Percentiles rank a stretch among this genome's conserved stretches.
Evolutionary conservation across 805 yeast species (phyloP).

Genomic region (Wickerhamiella kurtzmanii): DNA sequence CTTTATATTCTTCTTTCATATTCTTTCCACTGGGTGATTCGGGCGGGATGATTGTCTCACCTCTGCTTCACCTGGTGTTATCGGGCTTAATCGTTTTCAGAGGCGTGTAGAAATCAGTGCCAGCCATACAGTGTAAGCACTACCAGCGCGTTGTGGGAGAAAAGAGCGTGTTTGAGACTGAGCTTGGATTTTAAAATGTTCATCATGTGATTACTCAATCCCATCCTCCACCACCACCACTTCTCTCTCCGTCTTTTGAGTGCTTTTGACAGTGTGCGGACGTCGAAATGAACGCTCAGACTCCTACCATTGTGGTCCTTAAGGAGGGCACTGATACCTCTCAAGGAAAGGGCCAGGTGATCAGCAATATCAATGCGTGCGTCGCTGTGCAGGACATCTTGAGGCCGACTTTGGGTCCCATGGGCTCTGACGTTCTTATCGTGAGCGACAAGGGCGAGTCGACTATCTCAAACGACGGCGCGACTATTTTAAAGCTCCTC

Average conservation of each 20-base stretch:
- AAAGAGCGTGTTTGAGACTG: no score
- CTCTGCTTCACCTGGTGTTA: no score
- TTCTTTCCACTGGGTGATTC: no score
- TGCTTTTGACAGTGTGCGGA: neutral
- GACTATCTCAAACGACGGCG: conserved; percentile 96
- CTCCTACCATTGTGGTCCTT: conserved; percentile 95
- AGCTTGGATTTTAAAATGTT: no score
- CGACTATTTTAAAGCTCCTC: conserved; percentile 78
- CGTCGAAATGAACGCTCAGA: conserved; percentile 40
- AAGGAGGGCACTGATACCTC: conserved; percentile 97
- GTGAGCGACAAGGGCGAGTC: conserved; percentile 75
- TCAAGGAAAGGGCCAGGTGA: conserved; percentile 92
- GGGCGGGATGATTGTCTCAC: no score
- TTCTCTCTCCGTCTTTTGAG: neutral
- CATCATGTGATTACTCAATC: neutral
- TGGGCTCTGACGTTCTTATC: conserved; percentile 89
- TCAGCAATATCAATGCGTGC: conserved; percentile 93
- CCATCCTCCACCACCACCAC: no score
- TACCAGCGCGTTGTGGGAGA: no score
- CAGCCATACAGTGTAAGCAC: no score
- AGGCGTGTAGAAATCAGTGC: no score
- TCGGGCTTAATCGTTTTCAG: no score
- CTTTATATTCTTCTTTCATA: no score
- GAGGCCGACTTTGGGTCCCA: conserved; percentile 90
- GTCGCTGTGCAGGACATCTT: conserved; percentile 92